These are phyloP conservation scores for Cyberlindnera lachancei DNA, from an alignment of 805 yeast species.

Conservation along the genomic window DNA sequence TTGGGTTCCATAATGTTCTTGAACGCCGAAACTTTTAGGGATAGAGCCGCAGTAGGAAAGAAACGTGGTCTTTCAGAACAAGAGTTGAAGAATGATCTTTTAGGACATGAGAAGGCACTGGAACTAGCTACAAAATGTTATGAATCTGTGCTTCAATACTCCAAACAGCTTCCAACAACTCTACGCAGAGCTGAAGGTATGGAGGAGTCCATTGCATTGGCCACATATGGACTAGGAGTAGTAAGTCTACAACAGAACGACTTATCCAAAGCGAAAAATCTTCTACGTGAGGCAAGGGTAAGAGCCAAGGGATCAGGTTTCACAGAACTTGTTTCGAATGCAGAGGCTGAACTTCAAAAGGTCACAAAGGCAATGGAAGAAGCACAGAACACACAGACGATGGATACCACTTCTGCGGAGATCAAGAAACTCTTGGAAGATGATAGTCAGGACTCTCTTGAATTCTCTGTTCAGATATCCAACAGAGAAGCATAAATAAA, in stretches of 20 bases:
- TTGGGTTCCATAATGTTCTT: constrained; percentile 62
- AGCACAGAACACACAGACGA: background rate
- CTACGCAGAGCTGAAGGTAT: constrained; percentile 33
- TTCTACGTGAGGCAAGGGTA: constrained; percentile 60
- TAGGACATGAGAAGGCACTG: constrained; percentile 24
- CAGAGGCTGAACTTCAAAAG: constrained; percentile 59
- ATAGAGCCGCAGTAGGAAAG: constrained; percentile 31
- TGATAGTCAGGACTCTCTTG: background rate
- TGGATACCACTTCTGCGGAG: background rate
- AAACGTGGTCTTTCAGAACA: constrained; percentile 14
- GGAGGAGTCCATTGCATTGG: constrained; percentile 66
- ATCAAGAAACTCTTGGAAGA: background rate
- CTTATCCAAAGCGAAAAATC: constrained; percentile 48
- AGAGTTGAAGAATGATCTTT: constrained; percentile 14
- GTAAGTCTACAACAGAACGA: constrained; percentile 55
- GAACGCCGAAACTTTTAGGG: constrained; percentile 57
- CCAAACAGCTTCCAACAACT: constrained; percentile 32
- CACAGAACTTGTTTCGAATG: constrained; percentile 51
- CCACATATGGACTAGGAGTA: constrained; percentile 84
- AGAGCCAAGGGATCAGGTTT: constrained; percentile 64
- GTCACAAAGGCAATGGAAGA: constrained; percentile 26
- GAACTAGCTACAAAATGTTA: constrained; percentile 32
- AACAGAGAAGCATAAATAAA: too few relatives aligned
- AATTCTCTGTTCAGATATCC: too few relatives aligned
- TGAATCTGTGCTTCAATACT: constrained; percentile 34